These are phyloP conservation scores for Trichomonascaceae sp. DNA, from an alignment of 1,139 yeast species.

Conservation along the genomic window DNA sequence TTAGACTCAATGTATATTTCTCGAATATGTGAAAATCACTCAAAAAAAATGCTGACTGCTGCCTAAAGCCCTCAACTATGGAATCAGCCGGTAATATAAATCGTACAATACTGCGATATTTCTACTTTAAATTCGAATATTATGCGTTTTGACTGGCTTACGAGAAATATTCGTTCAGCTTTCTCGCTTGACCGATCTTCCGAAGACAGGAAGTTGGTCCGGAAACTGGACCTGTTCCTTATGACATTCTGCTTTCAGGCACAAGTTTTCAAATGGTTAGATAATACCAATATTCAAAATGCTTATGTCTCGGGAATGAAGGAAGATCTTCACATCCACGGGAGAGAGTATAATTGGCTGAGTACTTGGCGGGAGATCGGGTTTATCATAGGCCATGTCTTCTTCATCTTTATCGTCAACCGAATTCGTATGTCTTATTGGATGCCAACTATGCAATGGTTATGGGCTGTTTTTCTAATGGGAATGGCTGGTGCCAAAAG, in stretches of 20 bases:
- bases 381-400: conserved; percentile 47
- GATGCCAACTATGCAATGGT: conserved; percentile 48
- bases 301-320: conserved; percentile 68
- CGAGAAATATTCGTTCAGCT: not conserved
- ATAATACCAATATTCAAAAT: conserved; percentile 48
- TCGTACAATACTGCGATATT: not conserved
- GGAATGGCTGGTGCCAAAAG: conserved; percentile 44
- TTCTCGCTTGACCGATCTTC: not conserved
- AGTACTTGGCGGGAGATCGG: conserved; percentile 56
- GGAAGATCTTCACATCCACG: conserved; percentile 52
- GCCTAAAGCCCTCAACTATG: not conserved
- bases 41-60: not conserved
- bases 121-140: too few relatives aligned
- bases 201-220: not conserved
- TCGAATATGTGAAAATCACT: not conserved
- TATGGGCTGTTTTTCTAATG: conserved; percentile 61
- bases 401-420: conserved; percentile 19
- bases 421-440: conserved; percentile 30
- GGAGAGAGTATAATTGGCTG: conserved; percentile 59
- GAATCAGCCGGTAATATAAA: not conserved
- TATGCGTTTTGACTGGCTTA: not conserved
- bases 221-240: not conserved
- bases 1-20: not conserved
- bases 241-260: not conserved
- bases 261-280: conserved; percentile 44